Evolutionary conservation across 306 rosid species (phyloP), one percentile per base, ranked within the genome.

Genomic region (Cucumis cinereus): DNA sequence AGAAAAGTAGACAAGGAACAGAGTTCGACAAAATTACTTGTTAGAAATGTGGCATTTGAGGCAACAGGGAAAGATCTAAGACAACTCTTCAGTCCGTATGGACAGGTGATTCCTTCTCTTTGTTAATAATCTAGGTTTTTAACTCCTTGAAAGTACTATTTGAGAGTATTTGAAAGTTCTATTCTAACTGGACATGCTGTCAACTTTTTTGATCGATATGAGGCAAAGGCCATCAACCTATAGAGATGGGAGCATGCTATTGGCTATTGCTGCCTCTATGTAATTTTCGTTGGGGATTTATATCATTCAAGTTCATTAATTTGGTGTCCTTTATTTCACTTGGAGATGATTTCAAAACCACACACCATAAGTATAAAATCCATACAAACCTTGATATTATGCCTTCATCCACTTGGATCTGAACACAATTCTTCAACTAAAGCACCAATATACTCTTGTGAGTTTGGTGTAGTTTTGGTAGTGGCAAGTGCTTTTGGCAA

Each of bases 61-160:
- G 98, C 99, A 41, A 89, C 96, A 35, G 85, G 83, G 85, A 92
- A 89, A 87, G 99, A 95, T 49, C 79, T 95, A 79, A 87, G 96
- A 66, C 91, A 88, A 82, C 86, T 95, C 69, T 95, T 95, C 80
- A 85, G 88, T 80, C 91, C 99, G 54, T 95, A 89, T 78, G 97
- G 99, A 81, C 97, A 95, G 99, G 99, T 94, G 73, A 90, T 78
- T 88, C 41, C 68, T 67, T 15, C 59, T 56, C 62, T 78, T 79
- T 28, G n/a, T 47, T 45, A 36, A 40, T 69, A 2, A 22, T 28
- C 22, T 10, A 55, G 38, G 10, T 6, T 71, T 49, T 8, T 19
- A 10, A 66, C 73, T 40, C 16, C 16, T n/a, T 38, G n/a, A 35
- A 11, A 40, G 13, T 11, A 60, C 14, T 6, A 24, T 59, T 59